These are phyloP conservation scores for Fusarium pseudonygamai DNA, from an alignment of 2,329 filamentous ascomycete genomes.

Conservation along the genomic window DNA sequence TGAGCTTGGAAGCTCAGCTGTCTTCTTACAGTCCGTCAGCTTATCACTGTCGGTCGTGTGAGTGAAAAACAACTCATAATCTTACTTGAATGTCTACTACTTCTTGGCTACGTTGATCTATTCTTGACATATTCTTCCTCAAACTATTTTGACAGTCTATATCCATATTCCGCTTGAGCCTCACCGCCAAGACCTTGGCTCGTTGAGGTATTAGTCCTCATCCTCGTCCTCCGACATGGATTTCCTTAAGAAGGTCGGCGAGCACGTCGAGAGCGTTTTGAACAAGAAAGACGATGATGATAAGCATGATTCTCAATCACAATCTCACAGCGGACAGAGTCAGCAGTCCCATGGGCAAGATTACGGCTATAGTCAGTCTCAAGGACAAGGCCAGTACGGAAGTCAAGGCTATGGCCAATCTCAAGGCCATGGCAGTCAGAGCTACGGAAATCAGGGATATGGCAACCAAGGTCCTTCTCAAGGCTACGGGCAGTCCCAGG, in stretches of 20 bases:
- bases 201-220: not conserved
- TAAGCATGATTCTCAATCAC: conserved; percentile 55
- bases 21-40: conserved; percentile 25
- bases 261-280: conserved; percentile 33
- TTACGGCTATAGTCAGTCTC: conserved; percentile 41
- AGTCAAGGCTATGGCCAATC: not conserved
- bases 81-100: conserved; percentile 16
- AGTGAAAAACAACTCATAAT: conserved; percentile 11
- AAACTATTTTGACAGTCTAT: not conserved
- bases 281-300: conserved; percentile 51
- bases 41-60: conserved; percentile 19
- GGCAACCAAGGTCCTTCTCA: not conserved
- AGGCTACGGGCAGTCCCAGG: conserved; percentile 39
- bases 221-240: conserved; percentile 33
- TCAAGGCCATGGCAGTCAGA: not conserved
- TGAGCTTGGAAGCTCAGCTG: conserved; percentile 24
- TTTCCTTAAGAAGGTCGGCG: conserved; percentile 50
- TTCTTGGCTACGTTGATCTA: conserved; percentile 5
- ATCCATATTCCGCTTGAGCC: not conserved
- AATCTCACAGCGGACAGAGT: conserved; percentile 6
- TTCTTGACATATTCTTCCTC: not conserved
- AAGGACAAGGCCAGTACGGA: conserved; percentile 14
- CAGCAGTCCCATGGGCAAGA: conserved; percentile 12
- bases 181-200: conserved; percentile 1
- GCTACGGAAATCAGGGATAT: not conserved